phyloP scores from a whole-genome alignment of 2,329 filamentous ascomycete genomes.

The Podosphaera aphanis region DNA sequence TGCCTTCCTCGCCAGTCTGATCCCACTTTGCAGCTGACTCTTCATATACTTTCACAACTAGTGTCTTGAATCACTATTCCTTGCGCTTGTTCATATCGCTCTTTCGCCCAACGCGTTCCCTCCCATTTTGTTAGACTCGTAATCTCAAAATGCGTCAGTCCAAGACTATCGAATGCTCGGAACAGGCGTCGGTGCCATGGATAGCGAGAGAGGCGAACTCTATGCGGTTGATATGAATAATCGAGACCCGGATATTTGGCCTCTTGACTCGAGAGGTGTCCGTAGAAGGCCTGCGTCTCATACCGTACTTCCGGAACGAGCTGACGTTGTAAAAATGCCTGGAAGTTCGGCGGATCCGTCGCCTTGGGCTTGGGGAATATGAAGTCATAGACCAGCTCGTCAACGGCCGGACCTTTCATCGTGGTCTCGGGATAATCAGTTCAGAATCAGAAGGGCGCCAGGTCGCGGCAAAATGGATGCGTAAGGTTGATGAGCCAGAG shows the following conservation, averaged over 20 bases:
- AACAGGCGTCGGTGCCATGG: conserved; percentile 56
- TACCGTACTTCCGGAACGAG: conserved; percentile 54
- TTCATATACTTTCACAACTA: too few species aligned
- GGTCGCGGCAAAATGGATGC: too few species aligned
- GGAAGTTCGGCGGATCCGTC: conserved; percentile 48
- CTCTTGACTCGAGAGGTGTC: conserved; percentile 55
- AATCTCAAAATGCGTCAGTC: conserved; percentile 47
- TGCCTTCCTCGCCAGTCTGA: too few species aligned
- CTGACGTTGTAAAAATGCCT: conserved; percentile 42
- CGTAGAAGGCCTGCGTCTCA: conserved; percentile 51
- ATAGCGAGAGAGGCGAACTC: conserved; percentile 55
- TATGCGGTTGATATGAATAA: conserved; percentile 50
- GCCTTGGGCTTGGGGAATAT: conserved; percentile 47
- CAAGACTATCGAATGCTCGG: conserved; percentile 46
- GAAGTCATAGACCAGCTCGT: conserved; percentile 48
- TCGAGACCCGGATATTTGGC: conserved; percentile 64
- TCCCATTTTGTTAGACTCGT: conserved; percentile 56
- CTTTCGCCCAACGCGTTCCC: conserved; percentile 62
- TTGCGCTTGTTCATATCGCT: conserved; percentile 56
- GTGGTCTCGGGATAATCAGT: conserved; percentile 6
- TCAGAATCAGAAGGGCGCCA: conserved; percentile 1
- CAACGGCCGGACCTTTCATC: conserved; percentile 51
- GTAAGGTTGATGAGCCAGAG: too few species aligned
- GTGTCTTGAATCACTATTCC: conserved; percentile 47
- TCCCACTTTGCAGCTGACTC: too few species aligned